Evolutionary conservation across 2,329 filamentous ascomycete genomes (phyloP).

Genomic region (Aspergillus costaricaensis): DNA sequence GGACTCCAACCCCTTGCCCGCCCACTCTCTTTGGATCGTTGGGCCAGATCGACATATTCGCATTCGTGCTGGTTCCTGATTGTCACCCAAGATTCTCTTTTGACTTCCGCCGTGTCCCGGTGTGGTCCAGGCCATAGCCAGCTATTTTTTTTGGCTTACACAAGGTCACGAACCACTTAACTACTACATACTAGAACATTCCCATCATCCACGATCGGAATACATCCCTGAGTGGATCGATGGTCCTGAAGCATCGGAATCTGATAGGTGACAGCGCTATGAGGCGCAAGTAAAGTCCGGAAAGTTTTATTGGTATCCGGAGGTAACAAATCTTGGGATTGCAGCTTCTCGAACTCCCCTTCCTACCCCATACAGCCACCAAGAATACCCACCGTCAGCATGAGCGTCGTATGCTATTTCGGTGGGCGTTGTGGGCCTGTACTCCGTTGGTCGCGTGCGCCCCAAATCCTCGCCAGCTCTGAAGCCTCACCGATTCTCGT

Average conservation of each 20-base stretch:
- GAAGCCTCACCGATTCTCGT: no score
- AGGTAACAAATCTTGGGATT: background rate
- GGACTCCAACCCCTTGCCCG: background rate
- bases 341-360: background rate
- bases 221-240: background rate
- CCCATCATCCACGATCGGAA: background rate
- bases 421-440: background rate
- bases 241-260: conserved; percentile 4
- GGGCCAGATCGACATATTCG: background rate
- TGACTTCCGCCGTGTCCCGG: background rate
- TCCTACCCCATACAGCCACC: background rate
- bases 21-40: background rate
- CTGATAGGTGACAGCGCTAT: background rate
- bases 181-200: background rate
- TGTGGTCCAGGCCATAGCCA: background rate
- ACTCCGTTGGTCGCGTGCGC: background rate
- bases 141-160: background rate
- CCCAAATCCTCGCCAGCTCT: no score
- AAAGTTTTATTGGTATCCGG: background rate
- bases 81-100: background rate
- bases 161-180: background rate
- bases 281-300: background rate
- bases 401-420: background rate
- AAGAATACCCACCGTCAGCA: background rate
- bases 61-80: background rate